Evolutionary conservation across 345 rosid genomes (phyloP).

Genomic region (Euphorbia pulcherrima): DNA sequence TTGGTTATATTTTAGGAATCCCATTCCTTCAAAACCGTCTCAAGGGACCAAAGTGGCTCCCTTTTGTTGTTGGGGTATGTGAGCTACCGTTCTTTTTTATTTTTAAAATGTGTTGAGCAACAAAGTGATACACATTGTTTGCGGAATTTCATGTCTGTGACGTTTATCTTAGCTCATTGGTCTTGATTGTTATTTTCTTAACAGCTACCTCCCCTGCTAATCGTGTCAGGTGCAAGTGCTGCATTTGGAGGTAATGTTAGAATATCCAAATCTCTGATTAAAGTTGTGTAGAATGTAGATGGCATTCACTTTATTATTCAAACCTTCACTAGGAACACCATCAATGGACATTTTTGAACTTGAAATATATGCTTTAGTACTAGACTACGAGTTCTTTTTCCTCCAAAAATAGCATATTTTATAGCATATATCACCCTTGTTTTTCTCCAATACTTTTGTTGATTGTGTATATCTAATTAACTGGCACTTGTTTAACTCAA

Average conservation of each 20-base stretch:
- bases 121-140: not conserved
- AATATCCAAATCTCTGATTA: not conserved
- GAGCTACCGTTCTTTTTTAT: conserved; percentile 2
- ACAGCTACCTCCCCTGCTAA: conserved; percentile 73
- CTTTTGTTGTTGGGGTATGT: conserved; percentile 67
- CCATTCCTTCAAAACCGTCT: conserved; percentile 67
- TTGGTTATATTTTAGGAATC: conserved; percentile 49
- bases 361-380: not conserved
- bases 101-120: not conserved
- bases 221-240: conserved; percentile 73
- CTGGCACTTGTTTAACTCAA: not conserved
- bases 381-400: too few species aligned
- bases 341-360: not conserved
- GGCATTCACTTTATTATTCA: not conserved
- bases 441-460: not conserved
- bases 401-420: too few species aligned
- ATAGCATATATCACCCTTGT: not conserved
- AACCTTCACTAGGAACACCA: not conserved
- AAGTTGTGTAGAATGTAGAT: not conserved
- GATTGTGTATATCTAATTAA: not conserved
- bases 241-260: conserved; percentile 72
- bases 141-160: not conserved
- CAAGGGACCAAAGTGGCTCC: conserved; percentile 85
- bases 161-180: conserved; percentile 3
- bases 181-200: conserved; percentile 15